Base-by-base conservation (phyloP, 805 yeast genomes). In the Sugiyamaella marilandica region DNA sequence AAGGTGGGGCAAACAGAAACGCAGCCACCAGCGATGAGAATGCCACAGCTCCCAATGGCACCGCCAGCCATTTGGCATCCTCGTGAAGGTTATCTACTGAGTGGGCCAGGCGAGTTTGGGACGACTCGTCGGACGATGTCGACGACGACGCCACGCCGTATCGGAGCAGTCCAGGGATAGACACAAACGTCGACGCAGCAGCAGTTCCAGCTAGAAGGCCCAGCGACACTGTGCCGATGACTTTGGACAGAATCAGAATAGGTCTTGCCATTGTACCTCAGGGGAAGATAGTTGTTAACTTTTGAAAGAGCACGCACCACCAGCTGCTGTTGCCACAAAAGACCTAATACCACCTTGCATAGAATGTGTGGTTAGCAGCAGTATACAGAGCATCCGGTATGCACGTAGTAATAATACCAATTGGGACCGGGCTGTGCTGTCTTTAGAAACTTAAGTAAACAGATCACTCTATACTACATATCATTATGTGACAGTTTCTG, bases 141-240 rank as follows among this genome's bases (percentile, higher is more conserved):
- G 29, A 24, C 29, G 29, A 24, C 11, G 43, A 14, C 13, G 43
- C 43, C 43, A 39, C 19, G 14, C 43, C 43, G 24, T 39, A 19
- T 10, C 43, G 19, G 7, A 39, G 24, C 36, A 59, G 41, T 18
- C 53, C 51, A 10, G 59, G 59, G 13, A 55, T 50, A 29, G 58
- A 49, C 2, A 57, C 57, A 19, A 54, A 56, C 33, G 55, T 49
- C 44, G 61, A 50, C 41, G 52, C 46, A 10, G 65, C 59, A 16
- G 57, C 45, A 55, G 67, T 60, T 24, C 70, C 70, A 46, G 72
- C 68, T 59, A 69, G 63, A 21, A 68, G 55, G 19, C 72, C 72
- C 41, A 68, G 56, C 14, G 71, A 61, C 29, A 65, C 65, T 31
- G 71, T 68, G 10, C 71, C 72, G 26, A 66, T 50, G 46, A 68